Conservation (phyloP, 2,329 filamentous ascomycete species). For the Claviceps paspali region DNA sequence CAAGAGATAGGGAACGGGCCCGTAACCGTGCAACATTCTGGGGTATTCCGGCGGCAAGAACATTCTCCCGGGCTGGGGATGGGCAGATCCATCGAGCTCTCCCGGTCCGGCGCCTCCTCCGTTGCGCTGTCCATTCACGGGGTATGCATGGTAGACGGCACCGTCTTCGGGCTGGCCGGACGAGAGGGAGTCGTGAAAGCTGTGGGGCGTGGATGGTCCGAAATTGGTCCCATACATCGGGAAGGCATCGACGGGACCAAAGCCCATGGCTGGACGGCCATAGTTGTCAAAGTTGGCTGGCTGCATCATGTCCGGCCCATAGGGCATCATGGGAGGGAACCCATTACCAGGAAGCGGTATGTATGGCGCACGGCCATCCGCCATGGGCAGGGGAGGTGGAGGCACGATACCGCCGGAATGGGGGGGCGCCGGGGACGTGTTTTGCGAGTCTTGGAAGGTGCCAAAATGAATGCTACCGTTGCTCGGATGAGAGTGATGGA, state of each 20-base stretch:
- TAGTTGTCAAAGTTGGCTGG: conserved; percentile 21
- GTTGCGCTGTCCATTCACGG: conserved; percentile 24
- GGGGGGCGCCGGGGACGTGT: conserved; percentile 40
- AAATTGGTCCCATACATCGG: conserved; percentile 23
- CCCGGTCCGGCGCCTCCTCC: conserved; percentile 13
- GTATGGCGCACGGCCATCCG: conserved; percentile 19
- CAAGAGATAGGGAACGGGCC: conserved; percentile 14
- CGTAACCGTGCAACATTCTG: conserved; percentile 17
- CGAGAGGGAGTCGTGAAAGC: conserved; percentile 46
- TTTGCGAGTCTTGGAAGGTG: conserved; percentile 37
- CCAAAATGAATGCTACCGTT: conserved; percentile 43
- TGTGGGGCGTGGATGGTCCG: conserved; percentile 42
- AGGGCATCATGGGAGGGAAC: conserved; percentile 23
- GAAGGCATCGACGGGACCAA: conserved; percentile 20
- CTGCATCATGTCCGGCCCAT: conserved; percentile 20
- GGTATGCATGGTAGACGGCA: conserved; percentile 24
- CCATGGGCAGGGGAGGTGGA: conserved; percentile 28
- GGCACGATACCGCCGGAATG: conserved; percentile 31
- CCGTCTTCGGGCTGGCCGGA: conserved; percentile 33
- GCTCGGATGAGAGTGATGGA: conserved; percentile 39
- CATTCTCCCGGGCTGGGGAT: conserved; percentile 16
- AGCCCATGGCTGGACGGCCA: conserved; percentile 21
- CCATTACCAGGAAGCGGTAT: conserved; percentile 19
- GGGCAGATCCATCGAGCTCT: conserved; percentile 15
- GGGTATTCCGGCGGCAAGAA: conserved; percentile 16